These are phyloP conservation scores for Thinopyrum obtusiflorum DNA, from an alignment of 202 grass and related monocot genomes.

Conservation along the genomic window DNA sequence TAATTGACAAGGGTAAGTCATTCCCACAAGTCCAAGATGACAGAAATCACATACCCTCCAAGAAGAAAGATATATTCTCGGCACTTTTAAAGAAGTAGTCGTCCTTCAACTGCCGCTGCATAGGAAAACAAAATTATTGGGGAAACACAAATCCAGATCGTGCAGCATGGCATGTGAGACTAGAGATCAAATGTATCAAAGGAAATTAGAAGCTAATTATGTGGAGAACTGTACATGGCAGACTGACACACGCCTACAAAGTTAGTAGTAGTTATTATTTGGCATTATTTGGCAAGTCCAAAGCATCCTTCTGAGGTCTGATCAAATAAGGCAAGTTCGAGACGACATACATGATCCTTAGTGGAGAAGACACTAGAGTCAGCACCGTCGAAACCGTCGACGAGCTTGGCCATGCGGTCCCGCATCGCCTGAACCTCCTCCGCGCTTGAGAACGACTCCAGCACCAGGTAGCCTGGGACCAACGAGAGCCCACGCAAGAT, in stretches of 20 bases:
- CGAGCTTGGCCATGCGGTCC: conserved; percentile 64
- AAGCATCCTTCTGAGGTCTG: not conserved
- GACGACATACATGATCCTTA: conserved; percentile 64
- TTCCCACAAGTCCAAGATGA: not conserved
- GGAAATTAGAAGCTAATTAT: not conserved
- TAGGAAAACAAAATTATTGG: conserved; percentile 5
- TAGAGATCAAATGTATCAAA: not conserved
- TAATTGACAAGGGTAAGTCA: not conserved
- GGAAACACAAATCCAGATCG: not conserved
- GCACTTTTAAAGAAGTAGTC: conserved; percentile 88
- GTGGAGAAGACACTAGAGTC: conserved; percentile 67
- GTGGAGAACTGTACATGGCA: not conserved
- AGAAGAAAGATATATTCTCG: conserved; percentile 97
- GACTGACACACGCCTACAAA: not conserved
- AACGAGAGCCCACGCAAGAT: not conserved
- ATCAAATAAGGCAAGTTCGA: not conserved
- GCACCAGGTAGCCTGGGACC: conserved; percentile 68
- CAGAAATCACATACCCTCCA: conserved; percentile 66
- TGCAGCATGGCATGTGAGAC: not conserved
- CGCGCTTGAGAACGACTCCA: conserved; percentile 67
- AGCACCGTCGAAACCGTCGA: conserved; percentile 62
- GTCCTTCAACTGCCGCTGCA: conserved; percentile 75
- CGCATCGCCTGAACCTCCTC: conserved; percentile 74
- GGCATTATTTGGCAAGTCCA: not conserved
- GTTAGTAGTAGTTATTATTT: not conserved